A percentile compares a stretch with the other conserved stretches of the same genome.
Evolutionary conservation across 805 yeast species (phyloP).

Genomic region (Ogataea trehaloabstinens): DNA sequence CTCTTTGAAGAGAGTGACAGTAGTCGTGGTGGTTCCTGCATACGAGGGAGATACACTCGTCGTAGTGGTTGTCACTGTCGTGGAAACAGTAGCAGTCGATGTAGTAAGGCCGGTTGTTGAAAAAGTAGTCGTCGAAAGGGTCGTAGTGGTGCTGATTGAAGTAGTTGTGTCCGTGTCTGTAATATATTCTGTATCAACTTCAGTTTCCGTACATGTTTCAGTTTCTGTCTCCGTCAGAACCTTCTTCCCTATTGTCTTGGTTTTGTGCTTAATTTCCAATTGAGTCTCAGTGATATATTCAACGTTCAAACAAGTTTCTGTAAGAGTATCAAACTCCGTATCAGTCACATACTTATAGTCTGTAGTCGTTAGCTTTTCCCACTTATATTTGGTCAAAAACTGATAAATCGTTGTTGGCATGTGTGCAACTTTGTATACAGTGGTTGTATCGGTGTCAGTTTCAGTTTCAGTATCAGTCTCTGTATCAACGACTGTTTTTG

Average conservation of each 20-base stretch:
- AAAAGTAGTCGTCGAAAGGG: conserved; percentile 7
- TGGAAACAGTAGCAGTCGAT: conserved; percentile 7
- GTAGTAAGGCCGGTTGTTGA: conserved; percentile 8
- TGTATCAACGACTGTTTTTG: conserved; percentile 13
- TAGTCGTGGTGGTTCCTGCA: conserved; percentile 9
- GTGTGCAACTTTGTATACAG: conserved; percentile 16
- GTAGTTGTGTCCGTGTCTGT: conserved; percentile 10
- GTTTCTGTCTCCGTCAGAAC: conserved; percentile 17
- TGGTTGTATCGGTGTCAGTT: conserved; percentile 16
- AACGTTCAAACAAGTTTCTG: conserved; percentile 15
- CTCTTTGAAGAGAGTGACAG: conserved; percentile 14
- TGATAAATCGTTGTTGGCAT: conserved; percentile 18
- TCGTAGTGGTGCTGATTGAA: conserved; percentile 7
- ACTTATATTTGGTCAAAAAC: conserved; percentile 17
- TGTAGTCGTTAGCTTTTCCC: conserved; percentile 17
- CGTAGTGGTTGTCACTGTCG: conserved; percentile 10
- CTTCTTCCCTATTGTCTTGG: conserved; percentile 16
- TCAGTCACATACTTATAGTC: conserved; percentile 15
- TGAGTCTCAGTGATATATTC: conserved; percentile 15
- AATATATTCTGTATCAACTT: conserved; percentile 10
- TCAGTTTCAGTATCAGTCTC: conserved; percentile 19
- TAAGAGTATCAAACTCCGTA: conserved; percentile 16
- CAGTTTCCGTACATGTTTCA: conserved; percentile 11
- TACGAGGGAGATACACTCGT: conserved; percentile 7
- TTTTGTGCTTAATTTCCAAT: conserved; percentile 10